Evolutionary conservation across 805 yeast genomes (phyloP), one percentile per base, ranked within the genome.

Genomic region (Starmerella stellata): DNA sequence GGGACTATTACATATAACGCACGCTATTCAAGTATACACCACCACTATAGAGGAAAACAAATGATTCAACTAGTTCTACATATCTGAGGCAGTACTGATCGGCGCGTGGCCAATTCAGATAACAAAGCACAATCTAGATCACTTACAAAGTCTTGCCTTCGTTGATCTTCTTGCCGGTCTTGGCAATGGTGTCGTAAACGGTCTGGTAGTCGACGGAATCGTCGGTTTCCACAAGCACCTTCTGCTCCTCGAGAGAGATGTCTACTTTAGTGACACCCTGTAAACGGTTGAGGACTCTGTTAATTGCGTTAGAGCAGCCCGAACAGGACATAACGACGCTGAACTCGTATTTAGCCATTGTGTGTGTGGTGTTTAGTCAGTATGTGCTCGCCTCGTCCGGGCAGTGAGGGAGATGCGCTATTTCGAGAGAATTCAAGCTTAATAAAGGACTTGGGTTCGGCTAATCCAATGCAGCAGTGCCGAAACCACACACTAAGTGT

Each of bases 101-200:
- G n/a, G n/a, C n/a, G n/a, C n/a, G n/a, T n/a, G n/a, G 29, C 29
- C n/a, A 11, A 25, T 25, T 25, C 14, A 11, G 29, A 13, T 13
- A 13, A 13, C n/a, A 25, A 13, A n/a, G 29, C 29, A 11, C 29
- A 25, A 25, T n/a, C 11, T 13, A 13, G 11, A 25, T 25, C 29
- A 25, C 19, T 29, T 36, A 28, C 38, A 76, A 52, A 33, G 66
- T 61, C 50, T 67, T 67, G 11, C 94, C 93, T 23, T 66, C 64
- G 35, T 68, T 63, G 42, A 87, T 77, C 51, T 73, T 73, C 64
- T 87, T 87, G 28, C 96, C 96, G 1, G 96, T 83, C 65, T 87
- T 87, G 45, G 75, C 63, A 46, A 87, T 87, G 40, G 82, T 74
- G 38, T 68, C 74, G 39, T 75, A 65, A n/a, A 90, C 85, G 2